Evolutionary conservation across 306 rosid genomes (phyloP), one percentile per base, ranked within the genome.

Genomic region (Dalbergia oliveri): DNA sequence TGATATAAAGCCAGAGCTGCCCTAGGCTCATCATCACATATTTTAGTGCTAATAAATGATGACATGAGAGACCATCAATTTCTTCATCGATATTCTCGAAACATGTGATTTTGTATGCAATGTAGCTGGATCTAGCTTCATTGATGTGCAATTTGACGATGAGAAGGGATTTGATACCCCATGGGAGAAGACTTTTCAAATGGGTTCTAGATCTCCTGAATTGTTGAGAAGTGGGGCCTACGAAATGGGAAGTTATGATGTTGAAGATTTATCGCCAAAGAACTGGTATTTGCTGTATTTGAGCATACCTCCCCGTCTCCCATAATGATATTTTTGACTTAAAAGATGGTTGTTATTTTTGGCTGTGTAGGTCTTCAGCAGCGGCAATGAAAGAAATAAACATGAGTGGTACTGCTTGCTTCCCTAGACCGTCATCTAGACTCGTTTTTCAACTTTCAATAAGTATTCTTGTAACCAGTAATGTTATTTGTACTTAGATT

Each of bases 291-390:
- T 66, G 3, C 72, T 77, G 53, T 56, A 66, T 51, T 56, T 64
- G 49, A 65, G 49, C 66, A 13, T 21, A 70, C 64, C 54, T 56
- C 67, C 31, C 67, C 41, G n/a, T 69, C 66, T 87, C 63, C 67
- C 41, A 31, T 23, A 72, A 68, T 57, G 68, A 51, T 54, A 79
- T 45, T 69, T 57, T 68, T 72, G 9, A 81, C 78, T 67, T 77
- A 53, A 1, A 78, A 83, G 76, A 76, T 67, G 43, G 18, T 82
- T 76, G 73, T 57, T 83, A 51, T 79, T 64, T 83, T 61, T 77
- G 61, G 75, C 58, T 76, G 67, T 77, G 77, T 84, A 94, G 98
- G 89, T 75, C 79, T 84, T 83, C 89, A 50, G 62, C 86, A 44
- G 74, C 77, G 66, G 78, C 72, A 76, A 79, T 56, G 88, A 80